Evolutionary conservation across 2,329 filamentous ascomycete genomes (phyloP).

Genomic region (Pyrenophora teres): DNA sequence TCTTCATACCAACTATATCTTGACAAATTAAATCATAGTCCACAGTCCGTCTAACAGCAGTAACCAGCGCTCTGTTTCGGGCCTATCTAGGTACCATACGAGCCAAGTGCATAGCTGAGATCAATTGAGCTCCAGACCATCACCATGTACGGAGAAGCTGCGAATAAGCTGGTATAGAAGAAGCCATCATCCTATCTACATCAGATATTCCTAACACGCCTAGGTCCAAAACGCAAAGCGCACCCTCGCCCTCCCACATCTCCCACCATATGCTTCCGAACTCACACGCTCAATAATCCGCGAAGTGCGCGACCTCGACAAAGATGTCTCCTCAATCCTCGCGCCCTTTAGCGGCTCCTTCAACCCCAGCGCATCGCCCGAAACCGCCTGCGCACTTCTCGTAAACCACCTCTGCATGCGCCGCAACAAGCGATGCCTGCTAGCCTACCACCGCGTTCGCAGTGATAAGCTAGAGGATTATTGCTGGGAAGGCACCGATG

Average conservation of each 20-base stretch:
- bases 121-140: neutral
- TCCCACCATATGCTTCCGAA: constrained; percentile 92
- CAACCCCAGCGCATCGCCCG: constrained; percentile 80
- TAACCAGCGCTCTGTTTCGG: neutral
- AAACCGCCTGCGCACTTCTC: constrained; percentile 83
- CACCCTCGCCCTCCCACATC: constrained; percentile 80
- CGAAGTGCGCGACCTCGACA: constrained; percentile 91
- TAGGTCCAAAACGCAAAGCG: constrained; percentile 96
- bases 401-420: constrained; percentile 96
- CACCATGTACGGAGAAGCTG: constrained; percentile 83
- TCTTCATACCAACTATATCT: too few species aligned
- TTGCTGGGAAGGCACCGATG: constrained; percentile 87
- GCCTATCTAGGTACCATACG: neutral
- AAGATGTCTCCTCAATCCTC: constrained; percentile 78
- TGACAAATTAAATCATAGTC: too few species aligned
- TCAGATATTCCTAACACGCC: neutral
- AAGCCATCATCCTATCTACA: neutral
- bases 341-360: constrained; percentile 84
- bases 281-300: constrained; percentile 84
- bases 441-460: constrained; percentile 90
- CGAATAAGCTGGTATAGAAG: constrained; percentile 74
- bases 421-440: constrained; percentile 90
- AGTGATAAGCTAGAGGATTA: constrained; percentile 91
- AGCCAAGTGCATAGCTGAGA: neutral
- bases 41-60: neutral